Evolutionary conservation across 495 filamentous ascomycete genomes (phyloP), one percentile per base, ranked within the genome.

Genomic region (Daldinia grandis): DNA sequence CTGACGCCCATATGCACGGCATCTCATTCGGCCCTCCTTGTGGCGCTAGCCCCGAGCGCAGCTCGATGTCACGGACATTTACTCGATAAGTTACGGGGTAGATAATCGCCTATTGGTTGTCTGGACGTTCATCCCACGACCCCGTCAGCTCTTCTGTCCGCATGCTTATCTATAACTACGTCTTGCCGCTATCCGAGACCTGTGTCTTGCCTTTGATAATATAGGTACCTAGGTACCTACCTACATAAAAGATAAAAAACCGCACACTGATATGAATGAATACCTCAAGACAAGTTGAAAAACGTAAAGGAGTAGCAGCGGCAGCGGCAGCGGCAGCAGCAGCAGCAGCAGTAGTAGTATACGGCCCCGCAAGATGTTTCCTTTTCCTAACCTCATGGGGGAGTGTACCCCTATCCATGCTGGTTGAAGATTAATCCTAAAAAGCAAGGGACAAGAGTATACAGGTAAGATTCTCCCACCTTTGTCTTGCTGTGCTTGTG

Each of bases 1-100:
- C 55, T 56, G 42, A 37, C 30, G 47, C 38, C 14, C n/a, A 55
- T 44, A 42, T 51, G 60, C 19, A 35, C 37, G 17, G 55, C 55
- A 60, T 60, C 55, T 55, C 21, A 63, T 50, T 64, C 59, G 53
- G 54, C 28, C 33, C 47, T 25, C 59, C 17, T 28, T 30, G 15
- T 53, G 25, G 42, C 17, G 24, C 42, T 47, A 47, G 21, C 8
- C 24, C 49, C 27, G 49, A 30, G 27, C 17, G 7, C 49, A 17
- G 30, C 15, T 44, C 58, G 54, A 59, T 63, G 59, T 66, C 53
- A 66, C 62, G 38, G 57, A 57, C 50, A 53, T 71, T n/a, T 62
- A 35, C 53, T 62, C 25, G 17, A 30, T 51, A 66, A 19, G 25
- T 24, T 58, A 58, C 55, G 44, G 66, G 51, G n/a, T 19, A 19